Evolutionary conservation across 345 rosid genomes (phyloP).

Genomic region (Syzygium aqueum): DNA sequence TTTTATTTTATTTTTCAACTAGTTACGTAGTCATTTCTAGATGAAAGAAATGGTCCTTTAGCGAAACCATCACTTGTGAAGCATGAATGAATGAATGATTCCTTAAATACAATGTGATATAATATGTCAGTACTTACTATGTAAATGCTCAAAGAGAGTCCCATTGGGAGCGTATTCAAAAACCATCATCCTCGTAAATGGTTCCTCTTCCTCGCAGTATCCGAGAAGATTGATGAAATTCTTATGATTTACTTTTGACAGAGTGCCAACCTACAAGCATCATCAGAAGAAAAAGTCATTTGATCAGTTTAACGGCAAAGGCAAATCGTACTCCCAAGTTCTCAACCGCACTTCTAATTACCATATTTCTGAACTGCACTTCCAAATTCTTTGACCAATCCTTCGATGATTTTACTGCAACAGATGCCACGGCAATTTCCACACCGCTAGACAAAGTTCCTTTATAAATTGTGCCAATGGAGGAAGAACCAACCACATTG

Average conservation of each 20-base stretch:
- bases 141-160: constrained; percentile 86
- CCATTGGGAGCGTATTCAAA: constrained; percentile 97
- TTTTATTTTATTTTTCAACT: background rate
- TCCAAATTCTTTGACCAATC: constrained; percentile 73
- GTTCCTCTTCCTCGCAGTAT: constrained; percentile 69
- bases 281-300: background rate
- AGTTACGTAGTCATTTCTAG: background rate
- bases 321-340: background rate
- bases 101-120: background rate
- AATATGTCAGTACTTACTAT: constrained; percentile 36
- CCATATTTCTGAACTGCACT: constrained; percentile 75
- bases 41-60: background rate
- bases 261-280: constrained; percentile 55
- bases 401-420: constrained; percentile 32
- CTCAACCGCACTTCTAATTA: constrained; percentile 6
- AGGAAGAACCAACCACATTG: constrained; percentile 70
- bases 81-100: background rate
- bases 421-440: constrained; percentile 83
- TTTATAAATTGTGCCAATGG: constrained; percentile 66
- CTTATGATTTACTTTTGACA: constrained; percentile 87
- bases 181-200: constrained; percentile 95
- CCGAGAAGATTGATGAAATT: constrained; percentile 91
- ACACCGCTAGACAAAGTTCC: constrained; percentile 87
- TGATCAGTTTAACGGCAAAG: background rate
- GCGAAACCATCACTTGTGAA: background rate